These are phyloP conservation scores for Balansia obtecta DNA, from an alignment of 2,329 filamentous ascomycete species.

Conservation along the genomic window DNA sequence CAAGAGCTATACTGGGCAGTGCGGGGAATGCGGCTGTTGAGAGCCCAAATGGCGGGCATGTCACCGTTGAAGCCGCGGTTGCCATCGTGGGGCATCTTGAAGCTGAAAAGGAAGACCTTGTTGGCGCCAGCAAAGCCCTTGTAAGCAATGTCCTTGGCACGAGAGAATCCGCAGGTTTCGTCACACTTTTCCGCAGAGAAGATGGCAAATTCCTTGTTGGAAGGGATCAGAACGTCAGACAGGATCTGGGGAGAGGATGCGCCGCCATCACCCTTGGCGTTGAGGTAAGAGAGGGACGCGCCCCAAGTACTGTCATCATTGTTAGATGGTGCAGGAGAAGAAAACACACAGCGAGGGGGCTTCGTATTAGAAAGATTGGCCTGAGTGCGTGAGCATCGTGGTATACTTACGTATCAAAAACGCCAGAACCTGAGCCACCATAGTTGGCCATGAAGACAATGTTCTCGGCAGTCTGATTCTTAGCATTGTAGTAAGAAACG, in stretches of 20 bases:
- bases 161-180: conserved; percentile 30
- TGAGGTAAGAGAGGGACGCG: conserved; percentile 33
- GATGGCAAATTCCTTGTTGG: conserved; percentile 33
- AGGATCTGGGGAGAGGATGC: conserved; percentile 27
- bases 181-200: conserved; percentile 31
- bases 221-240: conserved; percentile 25
- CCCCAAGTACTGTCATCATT: conserved; percentile 26
- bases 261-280: conserved; percentile 26
- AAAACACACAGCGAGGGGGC: too few species aligned
- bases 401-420: conserved; percentile 28
- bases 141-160: conserved; percentile 31
- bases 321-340: neutral
- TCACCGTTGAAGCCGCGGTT: conserved; percentile 41
- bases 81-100: conserved; percentile 56
- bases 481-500: conserved; percentile 32
- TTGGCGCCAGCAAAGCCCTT: conserved; percentile 58
- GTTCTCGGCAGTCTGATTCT: conserved; percentile 26
- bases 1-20: conserved; percentile 58
- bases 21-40: conserved; percentile 61
- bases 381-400: neutral
- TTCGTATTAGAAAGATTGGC: neutral
- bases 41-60: conserved; percentile 64
- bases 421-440: conserved; percentile 30
- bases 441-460: conserved; percentile 37
- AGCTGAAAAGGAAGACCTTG: conserved; percentile 64